Conservation (phyloP, 2,329 filamentous ascomycete genomes). For the Cryphonectria radicalis region DNA sequence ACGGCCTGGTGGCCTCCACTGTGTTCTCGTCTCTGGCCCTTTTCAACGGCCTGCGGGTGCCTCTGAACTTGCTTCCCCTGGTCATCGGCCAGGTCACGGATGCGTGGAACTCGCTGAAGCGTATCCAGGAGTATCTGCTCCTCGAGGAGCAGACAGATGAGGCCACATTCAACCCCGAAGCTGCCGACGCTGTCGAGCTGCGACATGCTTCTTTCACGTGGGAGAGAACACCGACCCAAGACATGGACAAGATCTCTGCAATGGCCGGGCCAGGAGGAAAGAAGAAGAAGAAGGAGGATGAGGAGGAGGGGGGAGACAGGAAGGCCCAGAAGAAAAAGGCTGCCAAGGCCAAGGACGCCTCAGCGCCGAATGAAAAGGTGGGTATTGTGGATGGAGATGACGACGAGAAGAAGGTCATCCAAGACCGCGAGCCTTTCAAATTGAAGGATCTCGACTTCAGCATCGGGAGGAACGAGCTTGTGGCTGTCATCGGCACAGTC, state of each 20-base stretch:
- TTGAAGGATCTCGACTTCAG: constrained; percentile 70
- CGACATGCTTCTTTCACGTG: constrained; percentile 81
- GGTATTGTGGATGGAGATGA: constrained; percentile 38
- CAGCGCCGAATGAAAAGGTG: constrained; percentile 38
- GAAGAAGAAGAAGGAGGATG: constrained; percentile 44
- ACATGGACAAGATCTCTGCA: constrained; percentile 51
- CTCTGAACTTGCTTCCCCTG: constrained; percentile 84
- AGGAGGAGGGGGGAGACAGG: constrained; percentile 40
- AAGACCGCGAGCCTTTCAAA: constrained; percentile 66
- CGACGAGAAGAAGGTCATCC: constrained; percentile 51
- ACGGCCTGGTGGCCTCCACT: constrained; percentile 71
- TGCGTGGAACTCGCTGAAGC: constrained; percentile 80
- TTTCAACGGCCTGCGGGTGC: constrained; percentile 90
- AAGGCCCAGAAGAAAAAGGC: constrained; percentile 50
- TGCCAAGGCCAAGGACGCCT: constrained; percentile 31
- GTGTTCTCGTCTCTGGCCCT: constrained; percentile 93
- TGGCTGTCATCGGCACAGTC: constrained; percentile 87
- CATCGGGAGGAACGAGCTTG: constrained; percentile 74
- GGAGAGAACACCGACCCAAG: constrained; percentile 69
- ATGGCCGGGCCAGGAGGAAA: constrained; percentile 35
- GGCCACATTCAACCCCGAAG: constrained; percentile 57
- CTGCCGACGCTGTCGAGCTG: constrained; percentile 73
- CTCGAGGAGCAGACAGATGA: constrained; percentile 84
- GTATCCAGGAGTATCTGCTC: constrained; percentile 86
- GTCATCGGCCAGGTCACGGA: constrained; percentile 90